phyloP scores from a whole-genome alignment of 495 filamentous ascomycete genomes.

The Hyaloscypha finlandica region DNA sequence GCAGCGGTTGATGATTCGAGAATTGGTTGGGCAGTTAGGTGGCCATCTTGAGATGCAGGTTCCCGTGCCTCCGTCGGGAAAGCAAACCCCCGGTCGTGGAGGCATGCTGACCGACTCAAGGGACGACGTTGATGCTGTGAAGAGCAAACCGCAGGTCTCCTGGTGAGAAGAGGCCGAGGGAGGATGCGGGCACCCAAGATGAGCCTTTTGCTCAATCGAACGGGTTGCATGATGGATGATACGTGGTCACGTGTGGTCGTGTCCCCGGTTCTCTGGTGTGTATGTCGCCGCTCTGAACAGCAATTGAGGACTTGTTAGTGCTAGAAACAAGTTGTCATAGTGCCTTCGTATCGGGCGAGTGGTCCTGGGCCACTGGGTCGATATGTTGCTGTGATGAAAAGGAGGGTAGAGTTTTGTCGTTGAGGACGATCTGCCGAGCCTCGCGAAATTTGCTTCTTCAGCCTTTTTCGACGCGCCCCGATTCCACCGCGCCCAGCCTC shows the following conservation, averaged over 20 bases:
- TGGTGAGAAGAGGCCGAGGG: background rate
- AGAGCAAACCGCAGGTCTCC: background rate
- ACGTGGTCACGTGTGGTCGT: background rate
- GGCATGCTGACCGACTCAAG: background rate
- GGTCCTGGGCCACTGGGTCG: background rate
- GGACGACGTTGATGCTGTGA: background rate
- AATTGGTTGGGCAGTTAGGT: background rate
- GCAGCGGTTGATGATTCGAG: background rate
- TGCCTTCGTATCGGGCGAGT: background rate
- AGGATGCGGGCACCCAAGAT: conserved; percentile 1
- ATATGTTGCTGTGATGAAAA: background rate
- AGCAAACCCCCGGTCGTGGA: background rate
- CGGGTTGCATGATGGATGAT: background rate
- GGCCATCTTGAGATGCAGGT: background rate
- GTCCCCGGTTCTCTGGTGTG: background rate
- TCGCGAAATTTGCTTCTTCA: conserved; percentile 3
- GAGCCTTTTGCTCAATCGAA: background rate
- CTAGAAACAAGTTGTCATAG: background rate
- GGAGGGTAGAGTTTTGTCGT: background rate
- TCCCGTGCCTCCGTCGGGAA: background rate
- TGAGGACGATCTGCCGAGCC: background rate
- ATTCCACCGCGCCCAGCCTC: background rate
- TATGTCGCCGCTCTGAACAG: background rate
- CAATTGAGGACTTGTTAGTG: background rate
- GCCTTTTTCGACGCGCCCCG: background rate